Evolutionary conservation across 345 rosid species (phyloP).

Genomic region (Rubroshorea leprosula): DNA sequence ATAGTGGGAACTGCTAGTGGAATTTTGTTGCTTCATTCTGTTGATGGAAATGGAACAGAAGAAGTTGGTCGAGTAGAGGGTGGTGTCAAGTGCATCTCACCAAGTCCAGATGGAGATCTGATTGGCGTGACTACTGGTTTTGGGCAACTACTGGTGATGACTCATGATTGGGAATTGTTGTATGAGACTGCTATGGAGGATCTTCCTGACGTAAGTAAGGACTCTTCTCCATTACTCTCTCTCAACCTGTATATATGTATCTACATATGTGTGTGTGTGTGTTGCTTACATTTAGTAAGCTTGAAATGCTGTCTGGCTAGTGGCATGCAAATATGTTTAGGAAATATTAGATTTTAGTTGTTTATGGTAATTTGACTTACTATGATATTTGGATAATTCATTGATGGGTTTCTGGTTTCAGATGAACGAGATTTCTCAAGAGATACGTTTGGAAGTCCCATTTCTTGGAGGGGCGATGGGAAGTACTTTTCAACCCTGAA

Average conservation of each 20-base stretch:
- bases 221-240: conserved; percentile 34
- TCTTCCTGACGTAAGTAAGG: conserved; percentile 74
- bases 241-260: no score
- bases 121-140: conserved; percentile 61
- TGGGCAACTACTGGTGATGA: conserved; percentile 86
- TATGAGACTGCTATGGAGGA: conserved; percentile 64
- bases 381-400: conserved; percentile 11
- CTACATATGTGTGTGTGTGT: no score
- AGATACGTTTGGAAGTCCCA: conserved; percentile 33
- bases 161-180: conserved; percentile 93
- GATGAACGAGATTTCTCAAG: conserved; percentile 35
- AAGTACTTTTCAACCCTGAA: conserved; percentile 70
- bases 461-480: conserved; percentile 97
- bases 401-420: conserved; percentile 18
- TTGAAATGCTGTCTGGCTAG: no score
- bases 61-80: conserved; percentile 84
- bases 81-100: conserved; percentile 70
- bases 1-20: conserved; percentile 72
- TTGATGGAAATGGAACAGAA: conserved; percentile 57
- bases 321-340: neutral
- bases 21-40: conserved; percentile 49
- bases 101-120: conserved; percentile 88
- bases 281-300: no score
- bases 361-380: neutral
- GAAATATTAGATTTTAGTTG: neutral